Percentiles rank a stretch among this genome's conserved stretches.
These are phyloP conservation scores for Colletotrichum limetticola DNA, from an alignment of 2,329 filamentous ascomycete genomes.

Conservation along the genomic window DNA sequence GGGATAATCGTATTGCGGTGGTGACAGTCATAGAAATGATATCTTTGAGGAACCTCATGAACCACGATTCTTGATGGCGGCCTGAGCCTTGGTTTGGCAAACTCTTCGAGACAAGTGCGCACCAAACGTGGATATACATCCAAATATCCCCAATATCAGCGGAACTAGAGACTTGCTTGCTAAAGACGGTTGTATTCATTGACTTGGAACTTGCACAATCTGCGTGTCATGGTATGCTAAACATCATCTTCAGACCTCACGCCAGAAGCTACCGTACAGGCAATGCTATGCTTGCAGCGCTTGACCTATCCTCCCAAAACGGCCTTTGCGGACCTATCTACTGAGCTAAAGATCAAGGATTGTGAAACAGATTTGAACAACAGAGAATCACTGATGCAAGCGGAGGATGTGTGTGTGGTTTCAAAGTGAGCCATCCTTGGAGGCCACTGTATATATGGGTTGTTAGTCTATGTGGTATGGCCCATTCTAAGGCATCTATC, in stretches of 20 bases:
- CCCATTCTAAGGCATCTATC: constrained; percentile 19
- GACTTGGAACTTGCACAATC: neutral
- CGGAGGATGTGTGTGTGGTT: neutral
- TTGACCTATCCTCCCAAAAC: no score
- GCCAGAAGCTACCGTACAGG: neutral
- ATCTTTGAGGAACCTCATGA: neutral
- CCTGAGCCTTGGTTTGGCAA: neutral
- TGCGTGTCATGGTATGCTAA: neutral
- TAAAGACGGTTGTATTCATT: neutral
- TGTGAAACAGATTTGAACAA: neutral
- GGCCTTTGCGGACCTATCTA: no score
- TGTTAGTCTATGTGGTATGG: neutral
- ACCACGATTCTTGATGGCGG: neutral
- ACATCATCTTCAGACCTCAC: neutral
- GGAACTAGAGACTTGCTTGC: neutral
- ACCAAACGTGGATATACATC: no score
- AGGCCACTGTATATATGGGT: neutral
- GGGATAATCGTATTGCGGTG: neutral
- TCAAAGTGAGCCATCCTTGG: neutral
- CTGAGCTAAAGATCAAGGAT: no score
- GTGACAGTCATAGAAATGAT: neutral
- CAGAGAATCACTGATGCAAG: neutral
- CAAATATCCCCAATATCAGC: no score
- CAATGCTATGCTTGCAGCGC: no score
- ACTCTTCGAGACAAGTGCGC: no score